Percentiles rank a stretch among this genome's conserved stretches.
Evolutionary conservation across 257 asterid genomes (phyloP).

Genomic region (Capsicum rhomboideum): DNA sequence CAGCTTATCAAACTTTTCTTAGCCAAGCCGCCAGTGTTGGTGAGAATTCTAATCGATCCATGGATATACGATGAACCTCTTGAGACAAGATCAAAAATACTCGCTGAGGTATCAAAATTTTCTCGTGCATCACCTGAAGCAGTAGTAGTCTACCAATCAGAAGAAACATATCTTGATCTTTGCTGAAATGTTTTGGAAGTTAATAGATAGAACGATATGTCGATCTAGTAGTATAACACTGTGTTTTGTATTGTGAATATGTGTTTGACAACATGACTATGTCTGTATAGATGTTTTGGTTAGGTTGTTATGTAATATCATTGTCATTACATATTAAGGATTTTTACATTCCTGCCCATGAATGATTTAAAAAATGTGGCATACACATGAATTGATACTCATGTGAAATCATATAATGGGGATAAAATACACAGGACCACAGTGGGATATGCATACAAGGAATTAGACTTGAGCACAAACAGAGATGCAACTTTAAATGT

Average conservation of each 20-base stretch:
- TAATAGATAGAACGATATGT: background rate
- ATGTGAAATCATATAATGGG: no score
- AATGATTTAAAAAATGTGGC: background rate
- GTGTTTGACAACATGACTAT: background rate
- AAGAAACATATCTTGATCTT: background rate
- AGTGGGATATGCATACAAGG: no score
- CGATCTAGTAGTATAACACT: background rate
- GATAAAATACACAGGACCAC: no score
- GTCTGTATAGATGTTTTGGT: background rate
- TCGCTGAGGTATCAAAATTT: background rate
- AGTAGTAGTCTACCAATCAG: background rate
- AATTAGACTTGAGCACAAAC: no score
- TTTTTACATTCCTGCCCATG: background rate
- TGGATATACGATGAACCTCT: background rate
- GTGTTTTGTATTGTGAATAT: background rate
- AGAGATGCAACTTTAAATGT: no score
- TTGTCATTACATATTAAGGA: no score
- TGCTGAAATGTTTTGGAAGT: background rate
- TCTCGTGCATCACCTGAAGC: background rate
- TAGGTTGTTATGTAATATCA: no score
- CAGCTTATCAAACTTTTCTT: background rate
- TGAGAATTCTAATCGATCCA: background rate
- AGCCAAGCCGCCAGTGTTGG: background rate
- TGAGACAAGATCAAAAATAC: background rate
- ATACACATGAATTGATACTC: background rate